These are phyloP conservation scores for Gymnopus androsaceus DNA, from an alignment of 1,284 basidiomycete genomes.

Conservation along the genomic window DNA sequence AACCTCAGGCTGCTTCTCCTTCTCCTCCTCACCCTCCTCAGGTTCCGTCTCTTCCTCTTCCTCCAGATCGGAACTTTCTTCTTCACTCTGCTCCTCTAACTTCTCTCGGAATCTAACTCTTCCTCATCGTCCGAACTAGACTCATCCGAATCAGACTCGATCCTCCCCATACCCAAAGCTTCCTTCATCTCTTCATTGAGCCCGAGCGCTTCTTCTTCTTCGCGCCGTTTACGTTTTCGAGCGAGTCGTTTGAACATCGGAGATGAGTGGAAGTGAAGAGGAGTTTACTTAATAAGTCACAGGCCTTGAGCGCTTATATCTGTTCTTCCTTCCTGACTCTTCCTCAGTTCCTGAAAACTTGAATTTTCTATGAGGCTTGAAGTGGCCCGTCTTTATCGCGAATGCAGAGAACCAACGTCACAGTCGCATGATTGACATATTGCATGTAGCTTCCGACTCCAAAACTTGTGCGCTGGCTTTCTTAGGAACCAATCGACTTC, in stretches of 20 bases:
- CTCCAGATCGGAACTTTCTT: slow-evolving; percentile 27
- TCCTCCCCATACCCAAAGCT: slow-evolving; percentile 70
- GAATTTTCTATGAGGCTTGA: too few relatives aligned
- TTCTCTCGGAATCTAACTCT: slow-evolving; percentile 25
- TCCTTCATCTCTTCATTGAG: slow-evolving; percentile 72
- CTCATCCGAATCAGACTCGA: slow-evolving; percentile 46
- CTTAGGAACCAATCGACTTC: too few relatives aligned
- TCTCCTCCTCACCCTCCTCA: slow-evolving; percentile 31
- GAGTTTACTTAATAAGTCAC: too few relatives aligned
- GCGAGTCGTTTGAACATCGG: slow-evolving; percentile 87
- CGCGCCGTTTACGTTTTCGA: slow-evolving; percentile 63
- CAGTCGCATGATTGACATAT: too few relatives aligned
- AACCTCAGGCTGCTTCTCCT: slow-evolving; percentile 7
- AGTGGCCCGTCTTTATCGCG: too few relatives aligned
- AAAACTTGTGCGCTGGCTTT: neutral
- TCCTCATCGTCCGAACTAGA: slow-evolving; percentile 24
- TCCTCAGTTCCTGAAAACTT: too few relatives aligned
- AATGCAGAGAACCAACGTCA: too few relatives aligned
- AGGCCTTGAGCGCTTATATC: too few relatives aligned
- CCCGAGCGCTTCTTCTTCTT: slow-evolving; percentile 71
- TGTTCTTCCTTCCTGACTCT: too few relatives aligned
- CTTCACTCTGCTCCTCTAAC: slow-evolving; percentile 30
- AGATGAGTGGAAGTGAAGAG: too few relatives aligned
- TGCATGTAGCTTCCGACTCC: neutral
- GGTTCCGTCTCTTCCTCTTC: slow-evolving; percentile 27